phyloP scores from a whole-genome alignment of 257 asterid genomes.

The Dorcoceras hygrometricum region DNA sequence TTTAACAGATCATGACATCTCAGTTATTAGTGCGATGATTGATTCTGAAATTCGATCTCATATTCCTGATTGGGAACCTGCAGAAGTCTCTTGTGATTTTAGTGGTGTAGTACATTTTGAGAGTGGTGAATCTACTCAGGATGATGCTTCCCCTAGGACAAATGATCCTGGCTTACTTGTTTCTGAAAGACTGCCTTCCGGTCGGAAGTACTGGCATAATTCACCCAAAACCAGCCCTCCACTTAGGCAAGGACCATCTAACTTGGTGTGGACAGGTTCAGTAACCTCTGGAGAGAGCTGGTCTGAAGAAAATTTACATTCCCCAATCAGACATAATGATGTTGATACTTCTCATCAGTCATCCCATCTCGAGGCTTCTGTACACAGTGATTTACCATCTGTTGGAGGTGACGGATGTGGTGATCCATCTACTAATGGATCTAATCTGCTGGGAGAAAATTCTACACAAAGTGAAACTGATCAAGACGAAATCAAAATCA shows the following conservation, averaged over 20 bases:
- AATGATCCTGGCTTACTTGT: constrained; percentile 46
- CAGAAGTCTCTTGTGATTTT: constrained; percentile 29
- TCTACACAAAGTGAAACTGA: constrained; percentile 28
- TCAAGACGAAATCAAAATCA: constrained; percentile 33
- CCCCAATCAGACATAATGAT: constrained; percentile 33
- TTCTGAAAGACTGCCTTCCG: constrained; percentile 80
- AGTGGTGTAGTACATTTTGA: constrained; percentile 35
- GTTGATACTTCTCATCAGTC: background rate
- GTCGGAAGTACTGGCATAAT: constrained; percentile 76
- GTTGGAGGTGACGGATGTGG: no score
- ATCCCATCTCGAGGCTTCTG: no score
- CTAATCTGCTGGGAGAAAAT: no score
- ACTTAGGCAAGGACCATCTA: constrained; percentile 42
- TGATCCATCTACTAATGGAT: no score
- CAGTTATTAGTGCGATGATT: constrained; percentile 81
- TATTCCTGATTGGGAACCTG: constrained; percentile 76
- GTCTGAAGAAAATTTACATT: constrained; percentile 58
- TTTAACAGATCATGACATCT: constrained; percentile 85
- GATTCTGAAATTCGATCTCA: constrained; percentile 72
- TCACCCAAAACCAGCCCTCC: constrained; percentile 81
- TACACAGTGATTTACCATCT: no score
- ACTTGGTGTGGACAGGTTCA: constrained; percentile 38
- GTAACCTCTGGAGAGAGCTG: constrained; percentile 48
- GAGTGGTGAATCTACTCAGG: constrained; percentile 29
- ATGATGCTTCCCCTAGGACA: constrained; percentile 39